A percentile compares a stretch with the other conserved stretches of the same genome.
Conservation (phyloP, 345 rosid genomes). For the Arabis alpina region DNA sequence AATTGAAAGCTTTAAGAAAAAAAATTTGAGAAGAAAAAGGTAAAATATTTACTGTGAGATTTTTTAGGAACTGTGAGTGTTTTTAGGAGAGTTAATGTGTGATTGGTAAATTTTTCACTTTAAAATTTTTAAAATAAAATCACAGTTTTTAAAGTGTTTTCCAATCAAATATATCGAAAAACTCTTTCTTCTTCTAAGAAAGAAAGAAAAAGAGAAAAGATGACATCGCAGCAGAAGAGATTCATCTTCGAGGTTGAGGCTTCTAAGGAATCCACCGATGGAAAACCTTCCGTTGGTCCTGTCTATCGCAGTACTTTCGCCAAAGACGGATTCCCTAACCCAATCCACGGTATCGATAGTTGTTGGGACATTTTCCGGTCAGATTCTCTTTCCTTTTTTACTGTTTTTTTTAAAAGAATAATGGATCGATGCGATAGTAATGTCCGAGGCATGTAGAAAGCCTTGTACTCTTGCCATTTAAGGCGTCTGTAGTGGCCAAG, state of each 20-base stretch:
- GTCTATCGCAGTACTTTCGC: constrained; percentile 82
- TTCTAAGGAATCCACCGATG: constrained; percentile 63
- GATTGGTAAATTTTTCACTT: too few species aligned
- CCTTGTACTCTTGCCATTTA: too few species aligned
- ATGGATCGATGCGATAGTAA: not conserved
- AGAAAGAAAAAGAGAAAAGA: constrained; percentile 11
- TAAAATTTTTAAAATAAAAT: too few species aligned
- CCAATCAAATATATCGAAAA: too few species aligned
- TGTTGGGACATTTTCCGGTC: constrained; percentile 99
- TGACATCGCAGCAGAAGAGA: constrained; percentile 48
- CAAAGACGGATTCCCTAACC: constrained; percentile 76
- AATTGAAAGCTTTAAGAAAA: too few species aligned
- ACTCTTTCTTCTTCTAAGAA: not conserved
- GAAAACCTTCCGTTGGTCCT: constrained; percentile 84
- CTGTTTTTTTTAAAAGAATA: constrained; percentile 25
- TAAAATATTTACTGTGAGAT: too few species aligned
- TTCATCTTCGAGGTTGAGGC: constrained; percentile 76
- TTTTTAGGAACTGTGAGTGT: too few species aligned
- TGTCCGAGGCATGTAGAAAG: too few species aligned
- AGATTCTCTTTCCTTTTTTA: constrained; percentile 10
- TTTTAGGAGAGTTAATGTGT: too few species aligned
- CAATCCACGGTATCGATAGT: constrained; percentile 70
- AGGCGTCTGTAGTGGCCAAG: too few species aligned
- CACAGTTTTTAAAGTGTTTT: too few species aligned
- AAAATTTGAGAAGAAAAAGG: too few species aligned